Evolutionary conservation across 441 rosid species (phyloP).

Genomic region (Aquilaria agallochum): DNA sequence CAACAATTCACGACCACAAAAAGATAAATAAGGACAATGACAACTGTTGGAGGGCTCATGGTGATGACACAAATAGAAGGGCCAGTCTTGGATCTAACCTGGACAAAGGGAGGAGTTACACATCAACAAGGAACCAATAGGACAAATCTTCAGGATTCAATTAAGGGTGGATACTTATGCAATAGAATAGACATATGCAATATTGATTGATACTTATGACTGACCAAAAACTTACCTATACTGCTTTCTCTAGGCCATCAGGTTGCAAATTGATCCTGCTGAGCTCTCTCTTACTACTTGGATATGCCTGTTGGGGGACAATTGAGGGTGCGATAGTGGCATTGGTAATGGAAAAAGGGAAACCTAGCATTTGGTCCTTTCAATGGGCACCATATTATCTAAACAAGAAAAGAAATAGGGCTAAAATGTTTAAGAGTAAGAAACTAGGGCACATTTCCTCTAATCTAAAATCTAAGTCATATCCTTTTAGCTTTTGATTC

Average conservation of each 20-base stretch:
- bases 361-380: conserved; percentile 50
- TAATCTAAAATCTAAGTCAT: no score
- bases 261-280: conserved; percentile 61
- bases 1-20: conserved; percentile 48
- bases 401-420: neutral
- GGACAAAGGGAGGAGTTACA: conserved; percentile 42
- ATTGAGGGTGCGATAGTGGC: conserved; percentile 58
- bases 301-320: conserved; percentile 81
- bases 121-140: conserved; percentile 34
- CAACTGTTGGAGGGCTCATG: conserved; percentile 95
- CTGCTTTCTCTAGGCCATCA: conserved; percentile 44
- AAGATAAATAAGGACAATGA: conserved; percentile 63
- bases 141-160: conserved; percentile 41
- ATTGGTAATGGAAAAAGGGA: conserved; percentile 58
- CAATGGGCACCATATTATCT: conserved; percentile 56
- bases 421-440: no score
- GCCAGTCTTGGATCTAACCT: conserved; percentile 44
- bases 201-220: neutral
- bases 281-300: conserved; percentile 84
- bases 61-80: conserved; percentile 81
- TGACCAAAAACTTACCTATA: neutral
- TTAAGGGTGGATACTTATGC: conserved; percentile 47
- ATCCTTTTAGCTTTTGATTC: no score
- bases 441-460: no score
- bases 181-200: no score